Conservation (phyloP, 2,329 filamentous ascomycete species). For the Botrytis sinoallii region DNA sequence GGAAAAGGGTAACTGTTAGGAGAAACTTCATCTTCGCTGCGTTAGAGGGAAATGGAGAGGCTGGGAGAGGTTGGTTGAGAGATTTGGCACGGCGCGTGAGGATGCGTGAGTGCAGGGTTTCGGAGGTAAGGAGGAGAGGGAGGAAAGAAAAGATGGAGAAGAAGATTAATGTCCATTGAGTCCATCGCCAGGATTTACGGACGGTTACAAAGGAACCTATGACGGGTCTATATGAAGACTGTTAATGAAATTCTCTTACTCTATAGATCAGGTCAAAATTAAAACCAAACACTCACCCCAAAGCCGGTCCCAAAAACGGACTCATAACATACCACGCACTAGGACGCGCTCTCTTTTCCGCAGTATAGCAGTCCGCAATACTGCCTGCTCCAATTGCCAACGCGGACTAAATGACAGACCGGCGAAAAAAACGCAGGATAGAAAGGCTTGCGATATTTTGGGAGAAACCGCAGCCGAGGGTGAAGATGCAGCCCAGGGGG, state of each 20-base stretch:
- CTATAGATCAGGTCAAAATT: not conserved
- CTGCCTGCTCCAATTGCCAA: slow-evolving; percentile 48
- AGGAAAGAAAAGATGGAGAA: slow-evolving; percentile 47
- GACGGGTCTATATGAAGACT: slow-evolving; percentile 22
- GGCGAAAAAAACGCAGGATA: slow-evolving; percentile 46
- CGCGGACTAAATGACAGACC: slow-evolving; percentile 43
- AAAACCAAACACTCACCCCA: slow-evolving; percentile 42
- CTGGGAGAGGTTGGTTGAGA: slow-evolving; percentile 41
- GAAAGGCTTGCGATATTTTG: slow-evolving; percentile 47
- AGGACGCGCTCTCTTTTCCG: slow-evolving; percentile 43
- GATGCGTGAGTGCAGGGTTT: slow-evolving; percentile 40
- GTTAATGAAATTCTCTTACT: slow-evolving; percentile 13
- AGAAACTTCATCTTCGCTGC: slow-evolving; percentile 39
- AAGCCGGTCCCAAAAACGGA: slow-evolving; percentile 50
- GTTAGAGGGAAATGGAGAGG: slow-evolving; percentile 39
- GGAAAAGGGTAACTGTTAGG: slow-evolving; percentile 36
- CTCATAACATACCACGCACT: slow-evolving; percentile 48
- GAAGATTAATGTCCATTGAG: slow-evolving; percentile 50
- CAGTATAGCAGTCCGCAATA: slow-evolving; percentile 48
- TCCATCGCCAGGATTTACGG: slow-evolving; percentile 52
- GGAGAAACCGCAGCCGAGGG: slow-evolving; percentile 61
- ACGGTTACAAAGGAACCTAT: slow-evolving; percentile 45
- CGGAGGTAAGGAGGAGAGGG: slow-evolving; percentile 44
- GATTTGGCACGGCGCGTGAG: slow-evolving; percentile 29
- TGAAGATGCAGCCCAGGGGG: slow-evolving; percentile 53